phyloP scores from a whole-genome alignment of 164 flowering plant species.

The Tinospora cordifolia region DNA sequence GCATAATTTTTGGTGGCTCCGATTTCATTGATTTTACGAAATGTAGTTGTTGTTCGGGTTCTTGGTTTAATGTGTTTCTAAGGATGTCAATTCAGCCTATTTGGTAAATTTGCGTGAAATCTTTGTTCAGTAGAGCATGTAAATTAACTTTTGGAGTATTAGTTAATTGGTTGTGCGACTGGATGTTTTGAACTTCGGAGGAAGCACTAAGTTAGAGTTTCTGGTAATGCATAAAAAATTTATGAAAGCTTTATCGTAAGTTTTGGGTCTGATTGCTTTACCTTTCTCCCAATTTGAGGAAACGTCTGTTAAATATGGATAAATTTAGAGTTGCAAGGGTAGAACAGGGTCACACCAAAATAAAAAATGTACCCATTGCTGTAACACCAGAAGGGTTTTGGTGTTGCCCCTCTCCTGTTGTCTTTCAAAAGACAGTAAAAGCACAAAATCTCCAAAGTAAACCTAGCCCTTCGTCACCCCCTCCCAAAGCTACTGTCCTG shows the following conservation, averaged over 20 bases:
- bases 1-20: too few species aligned
- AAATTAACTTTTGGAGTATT: neutral
- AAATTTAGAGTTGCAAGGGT: constrained; percentile 60
- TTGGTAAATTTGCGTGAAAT: neutral
- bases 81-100: neutral
- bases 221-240: neutral
- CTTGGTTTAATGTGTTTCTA: neutral
- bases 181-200: neutral
- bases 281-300: constrained; percentile 4
- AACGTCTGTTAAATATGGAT: constrained; percentile 40
- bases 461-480: constrained; percentile 49
- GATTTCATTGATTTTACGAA: too few species aligned
- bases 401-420: constrained; percentile 95
- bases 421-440: constrained; percentile 68
- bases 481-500: constrained; percentile 31
- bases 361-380: constrained; percentile 89
- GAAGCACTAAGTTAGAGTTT: constrained; percentile 3
- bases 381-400: constrained; percentile 99
- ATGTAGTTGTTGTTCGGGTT: neutral
- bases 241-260: neutral
- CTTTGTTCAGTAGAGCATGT: constrained; percentile 2
- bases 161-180: constrained; percentile 1
- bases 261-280: neutral
- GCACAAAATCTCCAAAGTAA: constrained; percentile 51
- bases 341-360: constrained; percentile 67